Base-by-base conservation (phyloP, 2,329 filamentous ascomycete genomes). In the Ascomycota sp. region DNA sequence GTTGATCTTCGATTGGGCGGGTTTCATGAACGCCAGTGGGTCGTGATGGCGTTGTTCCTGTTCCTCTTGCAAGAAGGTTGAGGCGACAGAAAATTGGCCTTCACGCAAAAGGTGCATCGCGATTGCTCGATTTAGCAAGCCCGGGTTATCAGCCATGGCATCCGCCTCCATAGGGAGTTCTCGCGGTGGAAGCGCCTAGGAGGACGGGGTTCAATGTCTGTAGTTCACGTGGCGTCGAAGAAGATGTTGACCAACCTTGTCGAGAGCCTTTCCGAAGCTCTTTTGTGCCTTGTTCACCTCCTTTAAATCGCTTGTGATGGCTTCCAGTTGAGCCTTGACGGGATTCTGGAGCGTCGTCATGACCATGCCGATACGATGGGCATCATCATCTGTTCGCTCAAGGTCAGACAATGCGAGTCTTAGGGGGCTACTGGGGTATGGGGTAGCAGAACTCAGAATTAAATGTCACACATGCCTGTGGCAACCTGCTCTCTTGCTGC, bases 61-160 rank as follows among this genome's bases (percentile, higher is more conserved):
- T 11, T 60, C 69, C 59, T 95, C 89, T 10, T 66, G 59, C 33
- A 92, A 69, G 44, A 98, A 93, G 1, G 75, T 82, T 11, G 75
- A 72, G 9, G 86, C 86, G 2, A 92, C 84, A 16, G 65, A 66
- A 53, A 98, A 98, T 49, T 92, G 79, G 33, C 89, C 89, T 56
- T 95, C 86, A 29, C 89, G 79, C 29, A 98, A 66, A 16, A 98
- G 67, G 49, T 98, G 89, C 83, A 95, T 93, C 8, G 80, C 80
- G 44, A 98, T 91, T 6, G 89, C 86, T 36, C 84, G 72, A 55
- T 93, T 91, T 49, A 95, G 81, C 9, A 93, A 64, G 11, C 66
- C 62, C 4, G 77, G 67, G 42, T 91, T 73, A 13, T 74, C 68
- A 2, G 71, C 73, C 52, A 93, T 72, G 27, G 74, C 76, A 53